Conservation (phyloP, 2,329 filamentous ascomycete species). For the Penicillium sp. region DNA sequence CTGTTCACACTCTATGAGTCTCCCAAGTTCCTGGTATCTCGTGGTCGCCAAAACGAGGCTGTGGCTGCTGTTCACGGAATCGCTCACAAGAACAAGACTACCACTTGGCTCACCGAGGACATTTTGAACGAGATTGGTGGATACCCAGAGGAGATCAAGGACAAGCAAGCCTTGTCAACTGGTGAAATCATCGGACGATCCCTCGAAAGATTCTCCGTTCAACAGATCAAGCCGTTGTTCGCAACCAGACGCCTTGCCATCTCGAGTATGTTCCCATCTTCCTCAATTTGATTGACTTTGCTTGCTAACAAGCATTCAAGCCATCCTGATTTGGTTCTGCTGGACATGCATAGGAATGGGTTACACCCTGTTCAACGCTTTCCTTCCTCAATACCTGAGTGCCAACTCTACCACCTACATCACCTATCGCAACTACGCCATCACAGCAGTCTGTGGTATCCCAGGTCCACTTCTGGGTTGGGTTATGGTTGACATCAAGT, state of each 20-base stretch:
- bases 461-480: slow-evolving; percentile 75
- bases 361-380: slow-evolving; percentile 86
- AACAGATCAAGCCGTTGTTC: slow-evolving; percentile 67
- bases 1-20: slow-evolving; percentile 79
- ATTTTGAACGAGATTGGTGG: slow-evolving; percentile 59
- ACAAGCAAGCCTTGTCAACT: slow-evolving; percentile 42
- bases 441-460: slow-evolving; percentile 74
- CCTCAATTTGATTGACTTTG: slow-evolving; percentile 23
- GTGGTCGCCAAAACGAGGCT: slow-evolving; percentile 75
- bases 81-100: slow-evolving; percentile 67
- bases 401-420: slow-evolving; percentile 35
- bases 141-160: slow-evolving; percentile 43
- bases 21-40: slow-evolving; percentile 77
- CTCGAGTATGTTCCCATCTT: slow-evolving; percentile 47
- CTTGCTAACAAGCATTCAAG: slow-evolving; percentile 36
- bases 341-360: slow-evolving; percentile 84
- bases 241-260: slow-evolving; percentile 48
- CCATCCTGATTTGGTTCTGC: slow-evolving; percentile 68
- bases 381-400: slow-evolving; percentile 78
- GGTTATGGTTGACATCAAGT: slow-evolving; percentile 71
- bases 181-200: slow-evolving; percentile 59
- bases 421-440: slow-evolving; percentile 77
- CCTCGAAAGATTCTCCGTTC: slow-evolving; percentile 65
- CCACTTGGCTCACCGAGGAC: slow-evolving; percentile 76
- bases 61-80: slow-evolving; percentile 79